phyloP scores from a whole-genome alignment of 805 yeast genomes.

The Saturnispora dispora region DNA sequence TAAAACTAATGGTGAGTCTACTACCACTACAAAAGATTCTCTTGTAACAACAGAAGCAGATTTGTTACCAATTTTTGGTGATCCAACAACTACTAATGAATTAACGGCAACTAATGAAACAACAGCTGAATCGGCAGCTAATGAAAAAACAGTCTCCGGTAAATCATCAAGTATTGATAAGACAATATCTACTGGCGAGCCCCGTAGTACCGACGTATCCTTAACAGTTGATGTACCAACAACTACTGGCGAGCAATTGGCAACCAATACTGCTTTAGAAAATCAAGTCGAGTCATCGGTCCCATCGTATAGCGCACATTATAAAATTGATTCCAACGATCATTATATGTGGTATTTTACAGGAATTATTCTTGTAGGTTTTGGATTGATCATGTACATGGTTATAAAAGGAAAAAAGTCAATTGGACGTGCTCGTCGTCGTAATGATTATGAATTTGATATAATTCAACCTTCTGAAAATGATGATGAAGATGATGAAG shows the following conservation, averaged over 20 bases:
- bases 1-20: slow-evolving; percentile 7
- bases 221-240: not conserved
- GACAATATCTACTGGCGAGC: too few relatives aligned
- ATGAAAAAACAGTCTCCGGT: not conserved
- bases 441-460: slow-evolving; percentile 72
- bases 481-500: slow-evolving; percentile 17
- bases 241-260: not conserved
- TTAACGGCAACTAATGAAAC: slow-evolving; percentile 1
- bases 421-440: slow-evolving; percentile 36
- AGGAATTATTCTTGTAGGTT: slow-evolving; percentile 51
- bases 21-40: not conserved
- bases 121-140: slow-evolving; percentile 5
- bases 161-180: too few relatives aligned
- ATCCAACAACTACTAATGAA: slow-evolving; percentile 8
- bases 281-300: not conserved
- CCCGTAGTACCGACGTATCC: not conserved
- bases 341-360: slow-evolving; percentile 32
- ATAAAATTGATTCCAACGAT: slow-evolving; percentile 5
- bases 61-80: not conserved
- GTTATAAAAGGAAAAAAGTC: slow-evolving; percentile 31
- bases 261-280: not conserved
- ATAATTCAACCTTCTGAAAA: slow-evolving; percentile 48
- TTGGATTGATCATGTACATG: slow-evolving; percentile 36
- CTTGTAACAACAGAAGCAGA: not conserved
- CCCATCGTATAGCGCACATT: slow-evolving; percentile 7